A percentile compares a stretch with the other conserved stretches of the same genome.
These are phyloP conservation scores for Diaporthe citri DNA, from an alignment of 2,329 filamentous ascomycete species.

Conservation along the genomic window DNA sequence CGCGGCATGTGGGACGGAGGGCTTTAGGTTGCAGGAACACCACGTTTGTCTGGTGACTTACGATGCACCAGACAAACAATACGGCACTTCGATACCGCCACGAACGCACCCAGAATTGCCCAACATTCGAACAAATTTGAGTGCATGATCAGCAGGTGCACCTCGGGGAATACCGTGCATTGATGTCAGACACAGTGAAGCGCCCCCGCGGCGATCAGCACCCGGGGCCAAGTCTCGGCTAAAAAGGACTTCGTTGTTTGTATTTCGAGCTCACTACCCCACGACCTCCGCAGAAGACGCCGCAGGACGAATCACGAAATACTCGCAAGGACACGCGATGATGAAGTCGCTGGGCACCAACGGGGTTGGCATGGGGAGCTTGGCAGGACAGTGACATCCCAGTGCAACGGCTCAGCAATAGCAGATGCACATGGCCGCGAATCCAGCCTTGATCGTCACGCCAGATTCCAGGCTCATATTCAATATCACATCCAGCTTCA, in stretches of 20 bases:
- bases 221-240: slow-evolving; percentile 9
- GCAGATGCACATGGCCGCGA: background rate
- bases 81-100: background rate
- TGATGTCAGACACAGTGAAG: background rate
- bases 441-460: background rate
- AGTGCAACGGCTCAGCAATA: background rate
- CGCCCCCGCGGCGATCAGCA: slow-evolving; percentile 6
- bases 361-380: background rate
- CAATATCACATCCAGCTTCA: slow-evolving; percentile 1
- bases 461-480: background rate
- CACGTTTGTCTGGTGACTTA: background rate
- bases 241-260: background rate
- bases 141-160: background rate
- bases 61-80: slow-evolving; percentile 1
- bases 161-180: background rate
- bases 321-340: background rate
- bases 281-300: background rate
- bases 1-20: background rate
- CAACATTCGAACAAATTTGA: background rate
- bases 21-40: background rate
- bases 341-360: background rate
- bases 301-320: background rate
- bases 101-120: background rate
- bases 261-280: background rate
- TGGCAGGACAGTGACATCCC: background rate